These are phyloP conservation scores for Ceratopteris richardii DNA, from an alignment of 75 land plant species.

Conservation along the genomic window DNA sequence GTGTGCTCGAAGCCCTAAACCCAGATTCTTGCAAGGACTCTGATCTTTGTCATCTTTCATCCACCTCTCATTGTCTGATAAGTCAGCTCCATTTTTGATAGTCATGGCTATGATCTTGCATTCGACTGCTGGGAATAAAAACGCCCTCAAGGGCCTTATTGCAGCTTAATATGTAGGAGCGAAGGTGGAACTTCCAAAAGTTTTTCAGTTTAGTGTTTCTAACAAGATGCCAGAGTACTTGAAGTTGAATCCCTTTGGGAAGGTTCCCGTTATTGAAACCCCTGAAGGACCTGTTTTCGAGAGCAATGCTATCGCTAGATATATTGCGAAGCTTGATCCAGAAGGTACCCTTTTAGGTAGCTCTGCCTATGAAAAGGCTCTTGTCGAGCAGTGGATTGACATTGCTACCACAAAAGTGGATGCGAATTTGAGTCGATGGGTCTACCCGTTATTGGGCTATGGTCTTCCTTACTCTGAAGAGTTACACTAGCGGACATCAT, in stretches of 20 bases:
- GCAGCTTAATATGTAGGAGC: slow-evolving; percentile 77
- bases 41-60: too few species aligned
- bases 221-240: slow-evolving; percentile 80
- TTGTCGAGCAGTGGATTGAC: slow-evolving; percentile 86
- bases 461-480: slow-evolving; percentile 69
- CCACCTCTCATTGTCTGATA: too few species aligned
- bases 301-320: slow-evolving; percentile 95
- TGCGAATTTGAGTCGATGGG: slow-evolving; percentile 63
- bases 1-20: too few species aligned
- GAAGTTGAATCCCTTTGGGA: slow-evolving; percentile 90
- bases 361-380: slow-evolving; percentile 69
- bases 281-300: slow-evolving; percentile 90
- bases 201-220: slow-evolving; percentile 81
- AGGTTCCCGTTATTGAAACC: slow-evolving; percentile 93
- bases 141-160: slow-evolving; percentile 64
- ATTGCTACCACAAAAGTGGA: slow-evolving; percentile 66
- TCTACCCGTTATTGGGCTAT: slow-evolving; percentile 49
- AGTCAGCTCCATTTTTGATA: too few species aligned
- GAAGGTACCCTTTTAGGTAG: slow-evolving; percentile 53
- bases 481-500: slow-evolving; percentile 71
- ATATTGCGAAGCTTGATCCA: slow-evolving; percentile 58
- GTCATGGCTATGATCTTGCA: too few species aligned
- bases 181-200: slow-evolving; percentile 37
- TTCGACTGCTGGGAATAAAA: slow-evolving; percentile 53
- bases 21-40: too few species aligned